Conservation (phyloP, 2,329 filamentous ascomycete species). For the Xylariaceae sp. region DNA sequence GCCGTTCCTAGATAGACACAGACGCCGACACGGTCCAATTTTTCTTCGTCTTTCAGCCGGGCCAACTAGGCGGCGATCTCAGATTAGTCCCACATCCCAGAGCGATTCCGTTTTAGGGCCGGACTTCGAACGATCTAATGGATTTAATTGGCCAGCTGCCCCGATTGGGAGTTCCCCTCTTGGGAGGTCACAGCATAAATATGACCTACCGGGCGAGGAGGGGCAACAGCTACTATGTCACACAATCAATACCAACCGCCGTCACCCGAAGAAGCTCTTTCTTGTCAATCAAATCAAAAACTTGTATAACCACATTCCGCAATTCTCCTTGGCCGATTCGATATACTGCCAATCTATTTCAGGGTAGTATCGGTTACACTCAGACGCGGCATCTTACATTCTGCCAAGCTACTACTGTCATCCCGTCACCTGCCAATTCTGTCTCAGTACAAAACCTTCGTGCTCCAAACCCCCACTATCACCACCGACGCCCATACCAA, state of each 20-base stretch:
- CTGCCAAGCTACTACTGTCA: conserved; percentile 9
- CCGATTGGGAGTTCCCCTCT: conserved; percentile 23
- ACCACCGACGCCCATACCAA: conserved; percentile 1
- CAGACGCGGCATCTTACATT: background rate
- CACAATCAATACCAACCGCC: conserved; percentile 8
- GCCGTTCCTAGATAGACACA: too few relatives aligned
- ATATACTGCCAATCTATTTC: background rate
- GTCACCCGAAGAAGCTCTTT: conserved; percentile 4
- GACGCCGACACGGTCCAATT: too few relatives aligned
- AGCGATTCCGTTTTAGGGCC: background rate
- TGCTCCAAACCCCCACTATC: conserved; percentile 17
- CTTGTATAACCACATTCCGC: background rate
- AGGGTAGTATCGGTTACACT: background rate
- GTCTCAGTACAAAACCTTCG: conserved; percentile 16
- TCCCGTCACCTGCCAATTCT: conserved; percentile 37
- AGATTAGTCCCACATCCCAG: conserved; percentile 1
- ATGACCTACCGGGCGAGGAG: background rate
- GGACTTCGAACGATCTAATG: conserved; percentile 2
- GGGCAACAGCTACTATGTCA: conserved; percentile 9
- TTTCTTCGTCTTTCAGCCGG: conserved; percentile 1
- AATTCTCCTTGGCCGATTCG: background rate
- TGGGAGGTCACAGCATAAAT: conserved; percentile 1
- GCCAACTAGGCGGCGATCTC: conserved; percentile 1
- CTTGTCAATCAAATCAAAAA: background rate
- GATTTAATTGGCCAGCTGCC: conserved; percentile 23